These are phyloP conservation scores for Auricularia auricula-judae DNA, from an alignment of 768 basidiomycete species.

Conservation along the genomic window DNA sequence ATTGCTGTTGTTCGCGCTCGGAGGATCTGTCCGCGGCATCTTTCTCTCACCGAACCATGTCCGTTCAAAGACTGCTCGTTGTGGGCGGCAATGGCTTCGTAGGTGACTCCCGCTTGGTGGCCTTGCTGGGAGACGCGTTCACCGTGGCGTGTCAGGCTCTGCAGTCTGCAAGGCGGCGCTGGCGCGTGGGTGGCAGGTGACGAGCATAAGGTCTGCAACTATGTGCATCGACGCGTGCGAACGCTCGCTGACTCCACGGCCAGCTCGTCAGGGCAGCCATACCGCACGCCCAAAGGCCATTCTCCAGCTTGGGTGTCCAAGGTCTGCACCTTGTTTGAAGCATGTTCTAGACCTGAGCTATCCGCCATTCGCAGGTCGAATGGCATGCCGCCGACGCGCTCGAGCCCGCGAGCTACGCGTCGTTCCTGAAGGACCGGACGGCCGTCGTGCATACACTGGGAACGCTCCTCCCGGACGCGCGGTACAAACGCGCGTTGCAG, in stretches of 20 bases:
- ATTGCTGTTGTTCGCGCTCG: too few relatives aligned
- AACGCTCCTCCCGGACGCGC: conserved; percentile 68
- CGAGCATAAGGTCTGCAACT: conserved; percentile 64
- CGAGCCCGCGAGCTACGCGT: conserved; percentile 57
- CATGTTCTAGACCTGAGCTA: conserved; percentile 3
- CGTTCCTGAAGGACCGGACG: conserved; percentile 51
- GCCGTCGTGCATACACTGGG: conserved; percentile 93
- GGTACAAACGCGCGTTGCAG: conserved; percentile 68
- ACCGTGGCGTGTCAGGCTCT: conserved; percentile 48
- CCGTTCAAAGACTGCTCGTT: conserved; percentile 60
- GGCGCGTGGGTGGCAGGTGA: conserved; percentile 73
- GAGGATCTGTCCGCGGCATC: too few relatives aligned
- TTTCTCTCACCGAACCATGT: too few relatives aligned
- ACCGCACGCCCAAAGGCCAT: conserved; percentile 82
- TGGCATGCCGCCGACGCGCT: conserved; percentile 85
- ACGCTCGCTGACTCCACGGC: not conserved
- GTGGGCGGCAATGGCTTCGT: conserved; percentile 98
- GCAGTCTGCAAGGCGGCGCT: conserved; percentile 86
- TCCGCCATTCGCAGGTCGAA: conserved; percentile 45
- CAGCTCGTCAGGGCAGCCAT: conserved; percentile 82
- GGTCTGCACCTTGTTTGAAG: conserved; percentile 28
- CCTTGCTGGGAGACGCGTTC: not conserved
- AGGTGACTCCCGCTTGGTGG: conserved; percentile 33
- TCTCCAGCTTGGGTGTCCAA: conserved; percentile 74
- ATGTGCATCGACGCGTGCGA: conserved; percentile 4